A percentile compares a stretch with the other conserved stretches of the same genome.
phyloP scores from a whole-genome alignment of 2,329 filamentous ascomycete genomes.

The Elsinoe batatas region DNA sequence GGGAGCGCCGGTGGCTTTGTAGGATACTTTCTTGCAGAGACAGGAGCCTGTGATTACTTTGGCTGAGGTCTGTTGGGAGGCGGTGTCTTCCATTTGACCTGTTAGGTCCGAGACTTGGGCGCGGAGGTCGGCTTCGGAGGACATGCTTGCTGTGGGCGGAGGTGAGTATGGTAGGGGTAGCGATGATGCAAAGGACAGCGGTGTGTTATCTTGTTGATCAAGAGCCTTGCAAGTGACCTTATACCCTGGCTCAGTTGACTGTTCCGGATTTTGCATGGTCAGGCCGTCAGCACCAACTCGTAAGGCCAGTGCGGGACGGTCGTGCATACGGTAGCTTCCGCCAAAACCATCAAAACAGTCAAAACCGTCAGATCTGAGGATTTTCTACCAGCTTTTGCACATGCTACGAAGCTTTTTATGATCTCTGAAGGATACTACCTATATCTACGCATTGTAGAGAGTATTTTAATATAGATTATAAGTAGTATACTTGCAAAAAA shows the following conservation, averaged over 20 bases:
- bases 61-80: not conserved
- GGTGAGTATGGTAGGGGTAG: not conserved
- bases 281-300: not conserved
- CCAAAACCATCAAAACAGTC: too few relatives aligned
- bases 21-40: conserved; percentile 10
- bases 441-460: too few relatives aligned
- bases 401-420: too few relatives aligned
- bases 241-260: not conserved
- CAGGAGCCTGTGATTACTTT: conserved; percentile 7
- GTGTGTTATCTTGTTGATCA: too few relatives aligned
- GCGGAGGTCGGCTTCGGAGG: not conserved
- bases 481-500: too few relatives aligned
- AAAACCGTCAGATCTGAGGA: too few relatives aligned
- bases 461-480: too few relatives aligned
- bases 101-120: not conserved
- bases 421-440: too few relatives aligned
- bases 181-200: not conserved
- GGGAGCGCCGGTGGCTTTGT: conserved; percentile 6
- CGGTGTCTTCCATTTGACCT: not conserved
- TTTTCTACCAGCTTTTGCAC: too few relatives aligned
- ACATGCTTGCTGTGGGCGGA: not conserved
- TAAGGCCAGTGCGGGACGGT: too few relatives aligned
- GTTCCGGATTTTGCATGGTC: not conserved
- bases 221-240: too few relatives aligned
- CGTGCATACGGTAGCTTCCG: too few relatives aligned